phyloP scores from a whole-genome alignment of 1,284 basidiomycete genomes.

The Tilletiaria anomala region DNA sequence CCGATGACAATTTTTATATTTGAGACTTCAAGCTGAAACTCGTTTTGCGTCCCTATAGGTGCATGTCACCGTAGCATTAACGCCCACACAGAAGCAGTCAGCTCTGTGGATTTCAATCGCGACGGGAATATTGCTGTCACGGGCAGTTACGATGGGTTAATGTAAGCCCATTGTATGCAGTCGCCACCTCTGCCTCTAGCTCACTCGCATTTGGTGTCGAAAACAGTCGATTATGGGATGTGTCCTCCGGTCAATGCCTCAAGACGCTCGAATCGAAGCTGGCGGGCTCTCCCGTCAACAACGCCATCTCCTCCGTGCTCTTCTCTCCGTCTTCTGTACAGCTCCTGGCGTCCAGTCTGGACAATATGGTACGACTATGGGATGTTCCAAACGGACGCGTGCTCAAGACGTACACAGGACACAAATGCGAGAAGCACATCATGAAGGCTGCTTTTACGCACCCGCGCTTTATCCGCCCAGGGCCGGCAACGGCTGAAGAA shows the following conservation, averaged over 20 bases:
- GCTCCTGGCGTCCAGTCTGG: constrained; percentile 74
- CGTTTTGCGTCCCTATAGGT: neutral
- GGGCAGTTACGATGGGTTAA: constrained; percentile 85
- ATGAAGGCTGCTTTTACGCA: constrained; percentile 7
- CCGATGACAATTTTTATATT: neutral
- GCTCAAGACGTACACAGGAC: constrained; percentile 78
- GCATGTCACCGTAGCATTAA: constrained; percentile 44
- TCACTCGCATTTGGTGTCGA: constrained; percentile 1
- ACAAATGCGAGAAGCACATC: constrained; percentile 63
- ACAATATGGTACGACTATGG: constrained; percentile 85
- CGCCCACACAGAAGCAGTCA: constrained; percentile 93
- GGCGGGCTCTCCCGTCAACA: constrained; percentile 94
- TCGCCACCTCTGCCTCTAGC: constrained; percentile 1
- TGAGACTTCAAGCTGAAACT: neutral
- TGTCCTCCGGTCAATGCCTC: constrained; percentile 86
- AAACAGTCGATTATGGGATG: constrained; percentile 57
- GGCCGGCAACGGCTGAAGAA: neutral
- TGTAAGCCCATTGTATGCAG: constrained; percentile 47
- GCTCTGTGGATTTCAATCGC: constrained; percentile 76
- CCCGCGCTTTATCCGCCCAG: constrained; percentile 5
- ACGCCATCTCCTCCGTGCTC: constrained; percentile 68
- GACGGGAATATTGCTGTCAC: constrained; percentile 89
- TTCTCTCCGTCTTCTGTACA: constrained; percentile 86
- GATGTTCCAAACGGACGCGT: constrained; percentile 80
- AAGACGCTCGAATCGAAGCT: constrained; percentile 89